Base-by-base conservation (phyloP, 148 eudicot genomes). In the Beta vulgaris region DNA sequence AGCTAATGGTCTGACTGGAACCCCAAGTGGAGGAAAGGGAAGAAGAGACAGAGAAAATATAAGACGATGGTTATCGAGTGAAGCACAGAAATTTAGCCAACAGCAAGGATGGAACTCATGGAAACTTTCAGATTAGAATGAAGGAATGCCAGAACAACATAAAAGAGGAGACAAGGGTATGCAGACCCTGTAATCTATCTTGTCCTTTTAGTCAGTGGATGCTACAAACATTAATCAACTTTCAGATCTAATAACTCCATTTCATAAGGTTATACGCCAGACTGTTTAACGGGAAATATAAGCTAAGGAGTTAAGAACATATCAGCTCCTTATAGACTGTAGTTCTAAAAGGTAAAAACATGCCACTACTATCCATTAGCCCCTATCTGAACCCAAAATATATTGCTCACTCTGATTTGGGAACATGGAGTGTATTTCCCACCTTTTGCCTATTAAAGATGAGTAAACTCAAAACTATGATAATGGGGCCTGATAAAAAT, bases 391-490 rank as follows among this genome's bases (percentile, higher is more conserved):
- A 62, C 23, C 12, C 21, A 44, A 40, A 42, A 9, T 6, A 8
- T 12, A 60, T 21, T 9, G 10, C 1, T 13, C 57, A 14, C 31
- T 32, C 51, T 28, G 32, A 61, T 31, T 48, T 34, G 2, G 69
- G 39, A 55, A 68, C 23, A 68, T 12, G 66, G 29, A 19, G 26
- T 37, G 15, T 54, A 51, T 51, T 51, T 21, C 54, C 46, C 35
- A 34, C 58, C 23, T 62, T 32, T 62, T 46, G 77, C 58, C 73
- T 36, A 54, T 25, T 36, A 16, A 63, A 66, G 48, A 7, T 7
- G 48, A 34, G 61, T 28, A 66, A n/a, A 21, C 5, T 9, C 19
- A 29, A 12, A 39, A 11, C 10, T 40, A 66, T 7, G 14, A 36
- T 49, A n/a, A 36, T 59, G 26, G 15, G 1, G 0, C 21, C 10